Conservation (phyloP, 2,329 filamentous ascomycete genomes). For the Calonectria montana region DNA sequence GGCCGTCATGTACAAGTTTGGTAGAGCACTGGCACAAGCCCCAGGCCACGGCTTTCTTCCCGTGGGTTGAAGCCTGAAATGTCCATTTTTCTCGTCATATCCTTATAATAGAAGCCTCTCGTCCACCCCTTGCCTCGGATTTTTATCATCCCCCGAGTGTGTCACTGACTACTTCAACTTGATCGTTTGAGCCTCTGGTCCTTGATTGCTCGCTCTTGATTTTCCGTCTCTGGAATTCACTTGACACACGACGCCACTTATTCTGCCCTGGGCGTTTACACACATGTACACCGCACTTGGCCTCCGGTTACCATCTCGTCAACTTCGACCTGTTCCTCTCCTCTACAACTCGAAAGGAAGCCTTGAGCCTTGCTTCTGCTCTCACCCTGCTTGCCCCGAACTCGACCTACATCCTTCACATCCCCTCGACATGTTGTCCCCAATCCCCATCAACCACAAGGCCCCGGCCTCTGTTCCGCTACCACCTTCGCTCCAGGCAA, state of each 20-base stretch:
- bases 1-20: slow-evolving; percentile 8
- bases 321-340: slow-evolving; percentile 18
- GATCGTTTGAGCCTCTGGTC: neutral
- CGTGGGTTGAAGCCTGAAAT: slow-evolving; percentile 40
- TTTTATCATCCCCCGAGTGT: neutral
- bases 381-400: slow-evolving; percentile 12
- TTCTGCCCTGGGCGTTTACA: slow-evolving; percentile 13
- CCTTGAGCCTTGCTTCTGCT: slow-evolving; percentile 21
- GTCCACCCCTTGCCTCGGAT: slow-evolving; percentile 25
- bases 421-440: slow-evolving; percentile 58
- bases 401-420: slow-evolving; percentile 11
- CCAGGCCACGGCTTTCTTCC: slow-evolving; percentile 42
- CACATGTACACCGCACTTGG: slow-evolving; percentile 29
- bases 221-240: slow-evolving; percentile 14
- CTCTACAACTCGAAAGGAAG: slow-evolving; percentile 28
- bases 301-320: slow-evolving; percentile 30
- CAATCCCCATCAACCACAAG: slow-evolving; percentile 55
- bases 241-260: neutral
- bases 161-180: neutral
- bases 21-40: slow-evolving; percentile 1
- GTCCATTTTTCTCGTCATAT: slow-evolving; percentile 39
- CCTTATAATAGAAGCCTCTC: slow-evolving; percentile 42
- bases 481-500: slow-evolving; percentile 35
- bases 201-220: slow-evolving; percentile 18
- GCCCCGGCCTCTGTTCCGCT: slow-evolving; percentile 42